Percentiles rank a stretch among this genome's conserved stretches.
Evolutionary conservation across 2,329 filamentous ascomycete species (phyloP).

Genomic region (Xylariales sp.): DNA sequence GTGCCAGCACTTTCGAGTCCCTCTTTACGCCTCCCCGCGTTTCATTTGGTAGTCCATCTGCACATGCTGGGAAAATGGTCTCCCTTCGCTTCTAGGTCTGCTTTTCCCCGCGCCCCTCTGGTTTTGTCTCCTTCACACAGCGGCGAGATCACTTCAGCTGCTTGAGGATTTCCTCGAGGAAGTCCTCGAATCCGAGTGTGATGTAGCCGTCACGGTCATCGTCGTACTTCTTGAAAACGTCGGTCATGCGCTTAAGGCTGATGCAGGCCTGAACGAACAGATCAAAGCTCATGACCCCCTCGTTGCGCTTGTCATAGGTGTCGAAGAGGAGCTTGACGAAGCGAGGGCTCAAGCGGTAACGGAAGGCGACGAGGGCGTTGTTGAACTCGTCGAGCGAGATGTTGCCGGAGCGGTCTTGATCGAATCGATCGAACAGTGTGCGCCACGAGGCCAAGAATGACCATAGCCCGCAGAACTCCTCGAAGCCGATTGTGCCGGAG

Average conservation of each 20-base stretch:
- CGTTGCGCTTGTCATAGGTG: constrained; percentile 76
- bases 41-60: no score
- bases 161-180: constrained; percentile 64
- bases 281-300: constrained; percentile 82
- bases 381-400: constrained; percentile 85
- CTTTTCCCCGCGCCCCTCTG: no score
- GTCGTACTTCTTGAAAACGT: constrained; percentile 98
- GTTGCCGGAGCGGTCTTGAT: constrained; percentile 79
- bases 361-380: constrained; percentile 87
- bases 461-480: constrained; percentile 96
- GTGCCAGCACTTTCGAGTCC: no score
- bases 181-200: constrained; percentile 77
- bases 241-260: constrained; percentile 95
- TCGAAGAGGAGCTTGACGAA: constrained; percentile 84
- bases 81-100: no score
- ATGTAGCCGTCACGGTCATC: constrained; percentile 94
- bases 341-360: constrained; percentile 78
- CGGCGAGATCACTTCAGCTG: constrained; percentile 43
- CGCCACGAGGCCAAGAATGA: constrained; percentile 94
- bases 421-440: constrained; percentile 90
- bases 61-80: no score
- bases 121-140: background rate
- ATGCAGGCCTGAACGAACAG: constrained; percentile 98
- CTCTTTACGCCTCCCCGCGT: no score
- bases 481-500: constrained; percentile 83